Evolutionary conservation across 2,329 filamentous ascomycete genomes (phyloP).

Genomic region (Aspergillus bombycis): DNA sequence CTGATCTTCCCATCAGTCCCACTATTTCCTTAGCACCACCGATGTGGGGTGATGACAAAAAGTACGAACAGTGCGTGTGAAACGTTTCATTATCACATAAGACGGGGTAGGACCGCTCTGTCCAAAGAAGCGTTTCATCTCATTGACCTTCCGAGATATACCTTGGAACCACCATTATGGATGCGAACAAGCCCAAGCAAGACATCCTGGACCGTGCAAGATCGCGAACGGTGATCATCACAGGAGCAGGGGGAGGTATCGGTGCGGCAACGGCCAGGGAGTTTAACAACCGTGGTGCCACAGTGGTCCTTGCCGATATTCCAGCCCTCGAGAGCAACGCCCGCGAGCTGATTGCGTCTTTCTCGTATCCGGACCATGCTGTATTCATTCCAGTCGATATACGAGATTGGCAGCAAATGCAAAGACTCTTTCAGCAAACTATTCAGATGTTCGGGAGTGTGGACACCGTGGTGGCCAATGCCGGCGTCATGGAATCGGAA

Average conservation of each 20-base stretch:
- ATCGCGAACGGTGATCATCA: neutral
- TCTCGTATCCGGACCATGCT: neutral
- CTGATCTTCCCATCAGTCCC: neutral
- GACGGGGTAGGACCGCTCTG: rapidly evolving
- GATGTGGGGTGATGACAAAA: too few species aligned
- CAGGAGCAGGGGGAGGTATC: neutral
- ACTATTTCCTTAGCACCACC: neutral
- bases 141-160: neutral
- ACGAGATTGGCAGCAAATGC: neutral
- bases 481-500: neutral
- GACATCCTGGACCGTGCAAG: neutral
- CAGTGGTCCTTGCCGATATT: neutral
- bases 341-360: neutral
- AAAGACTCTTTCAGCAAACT: neutral
- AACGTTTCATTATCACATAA: neutral
- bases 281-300: neutral
- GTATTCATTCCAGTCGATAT: neutral
- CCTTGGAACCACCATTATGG: neutral
- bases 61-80: neutral
- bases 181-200: neutral
- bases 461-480: neutral
- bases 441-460: neutral
- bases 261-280: neutral
- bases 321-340: neutral
- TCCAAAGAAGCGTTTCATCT: neutral